Conservation (phyloP, 495 filamentous ascomycete genomes). For the Letharia lupina region DNA sequence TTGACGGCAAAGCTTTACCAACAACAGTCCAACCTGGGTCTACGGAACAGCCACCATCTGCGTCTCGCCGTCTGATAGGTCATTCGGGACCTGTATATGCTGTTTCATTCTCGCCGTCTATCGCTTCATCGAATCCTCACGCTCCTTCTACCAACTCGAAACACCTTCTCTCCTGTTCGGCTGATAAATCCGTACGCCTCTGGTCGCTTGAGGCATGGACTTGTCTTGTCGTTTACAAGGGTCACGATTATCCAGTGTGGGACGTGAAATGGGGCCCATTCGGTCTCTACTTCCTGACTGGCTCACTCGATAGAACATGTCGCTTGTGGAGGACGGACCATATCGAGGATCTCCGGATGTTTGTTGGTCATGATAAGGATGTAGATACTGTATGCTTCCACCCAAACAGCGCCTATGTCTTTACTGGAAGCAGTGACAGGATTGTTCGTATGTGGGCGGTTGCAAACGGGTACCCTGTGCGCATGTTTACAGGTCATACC, state of each 20-base stretch:
- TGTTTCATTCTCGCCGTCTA: slow-evolving; percentile 79
- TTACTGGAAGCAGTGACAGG: slow-evolving; percentile 82
- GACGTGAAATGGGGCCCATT: slow-evolving; percentile 85
- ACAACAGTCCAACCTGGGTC: slow-evolving; percentile 35
- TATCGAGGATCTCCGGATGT: slow-evolving; percentile 77
- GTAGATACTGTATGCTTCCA: slow-evolving; percentile 84
- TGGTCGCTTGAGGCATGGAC: slow-evolving; percentile 90
- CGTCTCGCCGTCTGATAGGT: slow-evolving; percentile 76
- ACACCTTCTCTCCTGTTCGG: slow-evolving; percentile 77
- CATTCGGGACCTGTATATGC: slow-evolving; percentile 84
- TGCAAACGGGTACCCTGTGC: slow-evolving; percentile 71
- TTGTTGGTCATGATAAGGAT: slow-evolving; percentile 83
- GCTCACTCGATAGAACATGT: slow-evolving; percentile 78
- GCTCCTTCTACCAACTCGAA: slow-evolving; percentile 56
- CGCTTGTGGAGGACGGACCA: slow-evolving; percentile 87
- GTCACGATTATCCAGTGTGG: slow-evolving; percentile 81
- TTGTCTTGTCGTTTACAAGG: slow-evolving; percentile 86
- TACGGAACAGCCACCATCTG: slow-evolving; percentile 34
- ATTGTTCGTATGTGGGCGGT: slow-evolving; percentile 97
- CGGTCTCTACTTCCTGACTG: slow-evolving; percentile 90
- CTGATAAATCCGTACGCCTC: slow-evolving; percentile 76
- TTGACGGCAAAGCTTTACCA: slow-evolving; percentile 61
- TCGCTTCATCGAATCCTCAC: slow-evolving; percentile 38
- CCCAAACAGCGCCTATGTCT: slow-evolving; percentile 84
- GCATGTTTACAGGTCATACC: slow-evolving; percentile 85